Evolutionary conservation across 2,329 filamentous ascomycete genomes (phyloP), one percentile per base, ranked within the genome.

Genomic region (Fonsecaea multimorphosa): DNA sequence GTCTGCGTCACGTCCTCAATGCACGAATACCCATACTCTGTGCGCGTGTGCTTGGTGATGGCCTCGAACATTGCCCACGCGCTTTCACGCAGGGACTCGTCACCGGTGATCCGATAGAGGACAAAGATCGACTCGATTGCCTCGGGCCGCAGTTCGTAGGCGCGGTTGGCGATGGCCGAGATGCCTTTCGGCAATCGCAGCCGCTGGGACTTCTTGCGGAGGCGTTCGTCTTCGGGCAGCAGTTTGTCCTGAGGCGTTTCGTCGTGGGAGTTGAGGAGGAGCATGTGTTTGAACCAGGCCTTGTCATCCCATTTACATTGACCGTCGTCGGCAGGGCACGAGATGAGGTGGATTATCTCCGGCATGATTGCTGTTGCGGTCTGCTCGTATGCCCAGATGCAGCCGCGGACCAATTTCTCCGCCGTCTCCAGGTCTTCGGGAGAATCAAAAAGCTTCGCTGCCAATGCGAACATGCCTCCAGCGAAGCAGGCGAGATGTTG

Each of bases 381-480:
- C 24, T 80, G 78, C 38, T 83, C 78, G 73, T 90, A 90, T 0
- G 82, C 82, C 79, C 85, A 89, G 14, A 88, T 81, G 71, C 87
- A 90, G 5, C 87, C 87, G 58, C 87, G 80, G 0, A 86, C 85
- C 3, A 90, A 78, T 70, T 85, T 84, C 63, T 80, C 79, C 1
- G 85, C 88, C 22, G 84, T 79, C 1, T 83, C 78, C 3, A 89
- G 74, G 52, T 89, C 85, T 3, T 83, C 79, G 0, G 81, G 78
- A 0, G 78, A 80, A 49, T 81, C 72, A 68, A 91, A 85, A 22
- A 91, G 78, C 65, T 84, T 85, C 0, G 89, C 87, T 0, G 85
- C 88, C 46, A 92, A 82, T 0, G 82, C 89, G 57, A 91, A 88
- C 80, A 90, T 88, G n/a, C 89, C 90, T 5, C 90, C 90, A 2